Evolutionary conservation across 305 asterid species (phyloP).

Genomic region (Nicotiana rustica): DNA sequence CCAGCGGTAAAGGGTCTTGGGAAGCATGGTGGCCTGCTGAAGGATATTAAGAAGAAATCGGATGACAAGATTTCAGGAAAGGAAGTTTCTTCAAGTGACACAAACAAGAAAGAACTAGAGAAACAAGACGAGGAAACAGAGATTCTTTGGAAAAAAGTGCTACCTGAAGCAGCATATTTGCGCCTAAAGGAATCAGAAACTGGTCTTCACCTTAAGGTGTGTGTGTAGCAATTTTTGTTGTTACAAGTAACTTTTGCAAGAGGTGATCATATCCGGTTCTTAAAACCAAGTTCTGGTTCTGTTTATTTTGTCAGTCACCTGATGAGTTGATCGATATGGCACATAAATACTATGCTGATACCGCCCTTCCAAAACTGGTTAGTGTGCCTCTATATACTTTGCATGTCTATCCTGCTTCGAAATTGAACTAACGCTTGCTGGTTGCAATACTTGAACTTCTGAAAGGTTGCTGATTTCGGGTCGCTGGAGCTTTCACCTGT

Average conservation of each 20-base stretch:
- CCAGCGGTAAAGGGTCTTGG: constrained; percentile 91
- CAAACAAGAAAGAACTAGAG: constrained; percentile 57
- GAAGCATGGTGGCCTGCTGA: constrained; percentile 74
- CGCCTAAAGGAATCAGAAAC: constrained; percentile 90
- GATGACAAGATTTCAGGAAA: constrained; percentile 58
- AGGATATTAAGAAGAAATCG: constrained; percentile 78
- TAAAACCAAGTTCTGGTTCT: constrained; percentile 44
- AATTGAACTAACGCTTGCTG: constrained; percentile 40
- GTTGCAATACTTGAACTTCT: constrained; percentile 37
- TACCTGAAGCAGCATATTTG: constrained; percentile 71
- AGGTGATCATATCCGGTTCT: constrained; percentile 32
- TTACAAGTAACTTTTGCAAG: constrained; percentile 32
- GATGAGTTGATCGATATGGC: constrained; percentile 88
- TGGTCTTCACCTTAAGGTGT: constrained; percentile 91
- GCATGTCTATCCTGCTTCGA: constrained; percentile 29
- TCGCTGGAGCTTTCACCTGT: constrained; percentile 83
- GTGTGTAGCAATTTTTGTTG: constrained; percentile 45
- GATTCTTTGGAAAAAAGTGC: constrained; percentile 63
- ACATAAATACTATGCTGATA: constrained; percentile 75
- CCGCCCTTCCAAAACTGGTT: constrained; percentile 90
- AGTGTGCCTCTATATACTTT: constrained; percentile 38
- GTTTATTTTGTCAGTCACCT: constrained; percentile 68
- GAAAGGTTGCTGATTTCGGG: constrained; percentile 85
- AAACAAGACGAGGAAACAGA: constrained; percentile 67
- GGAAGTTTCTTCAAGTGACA: constrained; percentile 53